These are phyloP conservation scores for Yamadazyma spencermartinsiae DNA, from an alignment of 1,139 yeast species.

Conservation along the genomic window DNA sequence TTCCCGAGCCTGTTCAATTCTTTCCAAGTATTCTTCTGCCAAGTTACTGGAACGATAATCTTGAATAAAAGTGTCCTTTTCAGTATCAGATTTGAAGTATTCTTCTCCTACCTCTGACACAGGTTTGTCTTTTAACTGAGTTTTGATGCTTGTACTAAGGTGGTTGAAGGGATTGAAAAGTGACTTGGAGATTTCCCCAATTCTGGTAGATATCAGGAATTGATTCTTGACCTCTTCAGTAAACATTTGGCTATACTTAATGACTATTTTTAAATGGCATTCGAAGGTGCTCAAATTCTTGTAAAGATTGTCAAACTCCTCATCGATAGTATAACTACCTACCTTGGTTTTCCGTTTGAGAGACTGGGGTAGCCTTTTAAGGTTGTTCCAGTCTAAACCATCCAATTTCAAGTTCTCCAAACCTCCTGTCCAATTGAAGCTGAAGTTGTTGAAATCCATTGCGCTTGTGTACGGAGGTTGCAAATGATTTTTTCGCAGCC, in stretches of 20 bases:
- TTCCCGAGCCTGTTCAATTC: constrained; percentile 9
- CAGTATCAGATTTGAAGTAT: constrained; percentile 1
- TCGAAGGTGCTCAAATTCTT: constrained; percentile 13
- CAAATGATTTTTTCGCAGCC: constrained; percentile 11
- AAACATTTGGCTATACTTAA: constrained; percentile 19
- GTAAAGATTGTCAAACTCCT: constrained; percentile 32
- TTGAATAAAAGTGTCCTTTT: constrained; percentile 7
- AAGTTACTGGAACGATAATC: constrained; percentile 23
- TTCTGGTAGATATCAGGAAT: constrained; percentile 17
- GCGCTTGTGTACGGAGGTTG: constrained; percentile 5
- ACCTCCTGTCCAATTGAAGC: constrained; percentile 1
- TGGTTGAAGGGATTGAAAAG: constrained; percentile 31
- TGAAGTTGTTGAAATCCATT: constrained; percentile 6
- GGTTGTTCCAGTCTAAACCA: constrained; percentile 25
- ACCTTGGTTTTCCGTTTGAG: constrained; percentile 31
- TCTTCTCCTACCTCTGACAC: constrained; percentile 7
- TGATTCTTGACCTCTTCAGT: constrained; percentile 14
- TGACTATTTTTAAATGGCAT: constrained; percentile 19
- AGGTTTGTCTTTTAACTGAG: constrained; percentile 11
- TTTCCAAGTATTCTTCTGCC: constrained; percentile 18
- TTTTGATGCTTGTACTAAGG: constrained; percentile 12
- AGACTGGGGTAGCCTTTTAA: constrained; percentile 32
- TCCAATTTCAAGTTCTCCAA: constrained; percentile 7
- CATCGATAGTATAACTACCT: constrained; percentile 38
- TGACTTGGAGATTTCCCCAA: constrained; percentile 20